Evolutionary conservation across 257 asterid genomes (phyloP), one percentile per base, ranked within the genome.

Genomic region (Gynochthodes officinalis): DNA sequence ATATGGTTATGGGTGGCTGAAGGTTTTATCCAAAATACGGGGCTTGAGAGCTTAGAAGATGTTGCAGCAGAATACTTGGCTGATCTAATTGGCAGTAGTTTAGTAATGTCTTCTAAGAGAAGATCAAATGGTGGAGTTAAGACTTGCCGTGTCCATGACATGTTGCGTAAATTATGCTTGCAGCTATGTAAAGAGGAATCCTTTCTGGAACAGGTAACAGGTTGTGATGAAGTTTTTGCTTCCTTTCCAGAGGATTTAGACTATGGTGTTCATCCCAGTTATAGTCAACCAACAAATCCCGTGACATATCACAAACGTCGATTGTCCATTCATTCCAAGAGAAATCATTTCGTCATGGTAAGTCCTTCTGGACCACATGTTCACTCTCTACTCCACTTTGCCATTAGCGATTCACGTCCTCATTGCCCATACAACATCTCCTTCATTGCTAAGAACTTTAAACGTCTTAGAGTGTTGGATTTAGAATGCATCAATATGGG

Each of bases 1-100:
- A 75, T 37, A 42, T 57, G 64, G 53, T 3, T 67, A 35, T 75
- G 81, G 81, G 42, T 72, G 2, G 74, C 81, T 16, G 68, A 62
- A 35, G 68, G 68, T 1, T 37, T 62, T 35, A 11, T 62, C 21
- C 27, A 33, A 37, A 33, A n/a, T 62, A 4, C 68, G 37, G 49
- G 30, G 28, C 2, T 62, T 4, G 49, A 37, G 30, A 62, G 46
- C 2, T 15, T 18, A 60, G 65, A 60, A 30, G 40, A 60, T 30
- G 42, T 60, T 60, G 65, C 65, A 30, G 42, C 11, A 9, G n/a
- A 60, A 4, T 60, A 60, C 65, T 60, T 60, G 65, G 14, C 23
- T 12, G 65, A 60, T 30, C 65, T 60, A 10, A 32, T 60, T 60
- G 42, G 62, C 32, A 55, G 62, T 1, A 55, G 62, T 14, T 25